These are phyloP conservation scores for Spergularia bocconei DNA, from an alignment of 148 eudicot species.

Conservation along the genomic window DNA sequence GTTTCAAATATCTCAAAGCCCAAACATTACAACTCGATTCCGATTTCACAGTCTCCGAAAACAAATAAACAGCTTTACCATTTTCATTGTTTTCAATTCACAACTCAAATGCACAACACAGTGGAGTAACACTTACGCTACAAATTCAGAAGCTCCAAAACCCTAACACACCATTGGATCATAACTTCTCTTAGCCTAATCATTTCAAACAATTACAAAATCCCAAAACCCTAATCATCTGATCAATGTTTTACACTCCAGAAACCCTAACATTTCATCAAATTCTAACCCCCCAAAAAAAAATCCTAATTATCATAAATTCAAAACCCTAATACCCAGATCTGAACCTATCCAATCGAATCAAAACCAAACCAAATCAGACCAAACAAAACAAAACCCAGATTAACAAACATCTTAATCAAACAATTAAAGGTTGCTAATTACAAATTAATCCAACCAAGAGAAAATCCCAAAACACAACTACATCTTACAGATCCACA, in stretches of 20 bases:
- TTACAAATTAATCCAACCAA: not conserved
- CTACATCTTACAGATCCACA: no score
- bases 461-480: not conserved
- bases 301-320: not conserved
- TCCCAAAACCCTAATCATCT: constrained; percentile 4
- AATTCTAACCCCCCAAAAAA: not conserved
- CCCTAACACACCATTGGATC: not conserved
- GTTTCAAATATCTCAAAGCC: no score
- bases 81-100: not conserved
- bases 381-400: not conserved
- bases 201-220: not conserved
- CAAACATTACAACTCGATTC: not conserved
- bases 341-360: not conserved
- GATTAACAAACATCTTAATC: not conserved
- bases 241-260: not conserved
- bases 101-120: no score
- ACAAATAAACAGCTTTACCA: no score
- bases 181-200: not conserved
- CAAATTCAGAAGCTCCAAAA: not conserved
- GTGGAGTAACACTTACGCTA: no score
- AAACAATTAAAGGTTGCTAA: not conserved
- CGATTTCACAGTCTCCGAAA: not conserved
- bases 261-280: not conserved
- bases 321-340: not conserved
- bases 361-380: not conserved